These are phyloP conservation scores for Zanthoxylum bungeanum DNA, from an alignment of 345 rosid genomes.

Conservation along the genomic window DNA sequence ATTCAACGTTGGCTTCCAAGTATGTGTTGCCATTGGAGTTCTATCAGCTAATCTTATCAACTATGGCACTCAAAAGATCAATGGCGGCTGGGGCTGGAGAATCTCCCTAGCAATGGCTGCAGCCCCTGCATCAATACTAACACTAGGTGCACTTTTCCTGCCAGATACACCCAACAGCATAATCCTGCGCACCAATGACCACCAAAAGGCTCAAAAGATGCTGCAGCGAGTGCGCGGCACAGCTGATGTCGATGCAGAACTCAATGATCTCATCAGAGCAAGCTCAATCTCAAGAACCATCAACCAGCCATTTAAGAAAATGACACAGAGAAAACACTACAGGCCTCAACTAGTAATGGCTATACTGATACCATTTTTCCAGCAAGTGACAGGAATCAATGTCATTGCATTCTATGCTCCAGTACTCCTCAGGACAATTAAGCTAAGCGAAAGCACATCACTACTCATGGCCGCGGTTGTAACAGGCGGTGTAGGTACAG, in stretches of 20 bases:
- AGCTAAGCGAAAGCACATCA: conserved; percentile 28
- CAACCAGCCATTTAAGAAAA: conserved; percentile 26
- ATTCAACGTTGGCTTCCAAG: conserved; percentile 43
- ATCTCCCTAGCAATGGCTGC: conserved; percentile 29
- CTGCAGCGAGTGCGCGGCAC: conserved; percentile 23
- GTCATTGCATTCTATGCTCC: conserved; percentile 47
- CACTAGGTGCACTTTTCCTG: conserved; percentile 21
- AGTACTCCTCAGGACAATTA: conserved; percentile 31
- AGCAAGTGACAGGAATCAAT: conserved; percentile 40
- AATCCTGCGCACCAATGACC: conserved; percentile 26
- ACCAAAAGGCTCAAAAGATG: conserved; percentile 21
- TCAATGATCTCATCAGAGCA: conserved; percentile 24
- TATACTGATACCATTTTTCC: conserved; percentile 31
- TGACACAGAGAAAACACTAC: conserved; percentile 21
- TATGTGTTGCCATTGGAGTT: conserved; percentile 47
- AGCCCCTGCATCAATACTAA: conserved; percentile 32
- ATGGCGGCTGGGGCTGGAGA: conserved; percentile 38
- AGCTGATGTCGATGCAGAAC: conserved; percentile 34
- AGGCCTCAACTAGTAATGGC: conserved; percentile 36
- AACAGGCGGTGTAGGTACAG: conserved; percentile 23
- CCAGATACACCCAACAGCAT: conserved; percentile 40
- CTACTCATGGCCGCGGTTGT: conserved; percentile 24
- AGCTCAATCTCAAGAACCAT: background rate
- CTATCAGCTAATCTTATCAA: conserved; percentile 44
- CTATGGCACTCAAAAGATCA: conserved; percentile 27